These are phyloP conservation scores for Fomes fomentarius DNA, from an alignment of 1,284 basidiomycete genomes.

Conservation along the genomic window DNA sequence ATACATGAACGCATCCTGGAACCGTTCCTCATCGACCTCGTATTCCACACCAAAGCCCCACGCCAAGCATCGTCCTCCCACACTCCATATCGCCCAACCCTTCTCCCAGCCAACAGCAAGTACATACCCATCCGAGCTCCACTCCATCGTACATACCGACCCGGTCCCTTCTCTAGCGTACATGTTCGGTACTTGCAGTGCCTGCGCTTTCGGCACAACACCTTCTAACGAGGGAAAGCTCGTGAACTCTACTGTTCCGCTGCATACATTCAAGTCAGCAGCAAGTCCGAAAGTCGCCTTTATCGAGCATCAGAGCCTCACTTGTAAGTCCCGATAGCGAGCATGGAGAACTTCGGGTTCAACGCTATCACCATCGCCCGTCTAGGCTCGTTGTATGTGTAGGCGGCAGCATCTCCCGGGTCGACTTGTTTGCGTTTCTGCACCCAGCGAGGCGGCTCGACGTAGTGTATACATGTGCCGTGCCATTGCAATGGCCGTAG, in stretches of 20 bases:
- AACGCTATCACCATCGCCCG: slow-evolving; percentile 69
- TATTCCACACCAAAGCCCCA: slow-evolving; percentile 76
- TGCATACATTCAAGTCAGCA: slow-evolving; percentile 28
- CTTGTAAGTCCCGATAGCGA: slow-evolving; percentile 82
- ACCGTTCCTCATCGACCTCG: slow-evolving; percentile 60
- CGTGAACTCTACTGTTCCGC: slow-evolving; percentile 64
- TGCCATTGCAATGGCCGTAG: slow-evolving; percentile 47
- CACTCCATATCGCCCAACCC: slow-evolving; percentile 92
- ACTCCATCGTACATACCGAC: slow-evolving; percentile 77
- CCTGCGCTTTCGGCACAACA: slow-evolving; percentile 53
- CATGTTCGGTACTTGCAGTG: slow-evolving; percentile 58
- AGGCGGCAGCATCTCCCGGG: slow-evolving; percentile 42
- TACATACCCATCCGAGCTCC: slow-evolving; percentile 95
- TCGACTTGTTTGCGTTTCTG: slow-evolving; percentile 66
- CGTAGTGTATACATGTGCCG: slow-evolving; percentile 69
- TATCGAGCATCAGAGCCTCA: slow-evolving; percentile 33
- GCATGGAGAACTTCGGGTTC: slow-evolving; percentile 84
- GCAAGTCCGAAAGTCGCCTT: background rate
- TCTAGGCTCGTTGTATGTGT: slow-evolving; percentile 64
- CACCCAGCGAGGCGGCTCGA: slow-evolving; percentile 73
- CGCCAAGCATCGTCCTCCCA: slow-evolving; percentile 85
- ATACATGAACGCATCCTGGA: slow-evolving; percentile 86
- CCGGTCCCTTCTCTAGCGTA: slow-evolving; percentile 65
- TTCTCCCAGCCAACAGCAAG: slow-evolving; percentile 94
- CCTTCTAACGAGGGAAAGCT: slow-evolving; percentile 67